Evolutionary conservation across 805 yeast species (phyloP), one percentile per base, ranked within the genome.

Genomic region (Kockiozyma suomiensis): DNA sequence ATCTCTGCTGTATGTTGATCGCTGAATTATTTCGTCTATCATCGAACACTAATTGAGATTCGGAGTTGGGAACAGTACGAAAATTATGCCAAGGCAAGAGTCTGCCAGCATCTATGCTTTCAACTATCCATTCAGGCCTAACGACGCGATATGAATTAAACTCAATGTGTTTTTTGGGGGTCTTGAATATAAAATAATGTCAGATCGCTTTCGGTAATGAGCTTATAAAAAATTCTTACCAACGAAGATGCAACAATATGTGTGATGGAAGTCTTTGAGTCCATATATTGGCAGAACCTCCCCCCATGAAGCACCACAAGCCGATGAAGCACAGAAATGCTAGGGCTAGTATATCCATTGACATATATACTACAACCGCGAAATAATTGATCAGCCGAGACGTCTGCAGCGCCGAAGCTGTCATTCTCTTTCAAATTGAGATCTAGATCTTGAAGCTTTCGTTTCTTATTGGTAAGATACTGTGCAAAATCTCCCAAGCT

Each of bases 261-360:
- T 0, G 97, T 88, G 0, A 86, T 94, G 10, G 80, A 78, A 2
- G 87, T 81, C 70, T 92, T 92, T 4, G 86, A 84, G 3, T 83
- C 78, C 43, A 93, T 72, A 73, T 83, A 85, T 62, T 86, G 87
- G 23, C 86, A 70, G 62, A 88, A 89, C 53, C 75, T 79, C 0
- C 99, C 99, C 0, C 98, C 97, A 72, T 92, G 81, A 8, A 83
- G 66, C 1, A 88, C 82, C 1, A 93, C 85, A 66, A 90, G 67
- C 56, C 85, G 81, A 68, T 88, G 93, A 32, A 94, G 74, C 61
- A 83, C 86, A 43, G 81, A 75, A 15, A 90, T 81, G n/a, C 92
- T 83, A 0, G 98, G 98, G 1, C 74, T 75, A 0, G 98, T 93
- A 68, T 87, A 84, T 0, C 99, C 99, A 69, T 91, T 92, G n/a